Evolutionary conservation across 495 filamentous ascomycete species (phyloP).

Genomic region (Penicillium arizonense): DNA sequence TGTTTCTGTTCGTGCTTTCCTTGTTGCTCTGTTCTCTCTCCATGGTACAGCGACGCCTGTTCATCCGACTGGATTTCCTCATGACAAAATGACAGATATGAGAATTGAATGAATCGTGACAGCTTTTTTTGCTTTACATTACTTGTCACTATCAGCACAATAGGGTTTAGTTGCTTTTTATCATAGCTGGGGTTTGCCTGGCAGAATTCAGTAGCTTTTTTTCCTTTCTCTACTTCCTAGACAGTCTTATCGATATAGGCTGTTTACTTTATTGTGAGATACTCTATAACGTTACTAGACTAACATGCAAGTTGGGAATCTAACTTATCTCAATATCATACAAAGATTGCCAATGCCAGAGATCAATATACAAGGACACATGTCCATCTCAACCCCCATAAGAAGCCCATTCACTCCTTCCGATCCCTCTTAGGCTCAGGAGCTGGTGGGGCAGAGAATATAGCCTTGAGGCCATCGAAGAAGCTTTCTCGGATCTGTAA

Average conservation of each 20-base stretch:
- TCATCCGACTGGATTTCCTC: conserved; percentile 18
- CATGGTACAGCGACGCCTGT: conserved; percentile 19
- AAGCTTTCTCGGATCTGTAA: conserved; percentile 38
- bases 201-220: too few species aligned
- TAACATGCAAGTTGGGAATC: conserved; percentile 5
- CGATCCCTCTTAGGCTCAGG: conserved; percentile 29
- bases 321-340: conserved; percentile 2
- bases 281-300: background rate
- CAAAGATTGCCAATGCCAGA: background rate
- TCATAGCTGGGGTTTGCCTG: too few species aligned
- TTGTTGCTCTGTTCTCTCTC: conserved; percentile 7
- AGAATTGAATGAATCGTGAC: conserved; percentile 25
- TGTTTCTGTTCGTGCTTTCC: background rate
- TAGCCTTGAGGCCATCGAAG: conserved; percentile 30
- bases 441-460: conserved; percentile 38
- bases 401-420: conserved; percentile 2
- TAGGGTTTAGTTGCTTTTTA: too few species aligned
- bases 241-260: too few species aligned
- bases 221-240: too few species aligned
- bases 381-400: background rate
- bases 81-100: conserved; percentile 30
- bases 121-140: background rate
- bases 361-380: background rate
- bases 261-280: background rate
- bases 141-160: too few species aligned